A percentile compares a stretch with the other conserved stretches of the same genome.
phyloP scores from a whole-genome alignment of 345 rosid species.

The Melastoma malabathricum region DNA sequence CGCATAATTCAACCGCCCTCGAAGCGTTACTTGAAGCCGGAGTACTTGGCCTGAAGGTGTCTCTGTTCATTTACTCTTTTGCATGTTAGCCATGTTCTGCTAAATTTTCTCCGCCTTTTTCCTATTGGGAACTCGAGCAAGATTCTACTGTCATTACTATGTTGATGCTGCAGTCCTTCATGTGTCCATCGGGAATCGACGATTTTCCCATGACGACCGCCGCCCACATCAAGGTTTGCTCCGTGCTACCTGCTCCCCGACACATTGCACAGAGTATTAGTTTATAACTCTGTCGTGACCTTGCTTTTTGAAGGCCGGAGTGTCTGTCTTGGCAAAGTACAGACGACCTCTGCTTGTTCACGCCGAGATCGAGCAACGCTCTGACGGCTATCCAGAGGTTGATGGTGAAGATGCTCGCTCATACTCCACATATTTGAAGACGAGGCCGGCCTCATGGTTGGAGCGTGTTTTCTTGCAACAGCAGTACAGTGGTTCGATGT shows the following conservation, averaged over 20 bases:
- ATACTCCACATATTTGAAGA: conserved; percentile 67
- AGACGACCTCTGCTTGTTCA: conserved; percentile 85
- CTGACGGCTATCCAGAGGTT: conserved; percentile 16
- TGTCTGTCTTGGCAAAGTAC: conserved; percentile 66
- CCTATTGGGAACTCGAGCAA: neutral
- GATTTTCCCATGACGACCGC: conserved; percentile 94
- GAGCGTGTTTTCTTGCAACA: conserved; percentile 6
- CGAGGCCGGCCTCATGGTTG: conserved; percentile 77
- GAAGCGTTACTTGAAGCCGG: conserved; percentile 71
- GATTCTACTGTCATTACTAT: conserved; percentile 1
- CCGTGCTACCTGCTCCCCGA: neutral
- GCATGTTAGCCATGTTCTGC: neutral
- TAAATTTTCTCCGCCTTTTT: neutral
- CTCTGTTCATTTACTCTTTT: neutral
- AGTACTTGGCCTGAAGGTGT: conserved; percentile 91
- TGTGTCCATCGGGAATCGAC: conserved; percentile 95
- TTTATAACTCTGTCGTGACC: too few species aligned
- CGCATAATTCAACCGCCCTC: conserved; percentile 51
- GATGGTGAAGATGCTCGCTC: conserved; percentile 38
- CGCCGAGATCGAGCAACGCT: conserved; percentile 53
- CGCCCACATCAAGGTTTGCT: conserved; percentile 68
- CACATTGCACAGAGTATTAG: too few species aligned
- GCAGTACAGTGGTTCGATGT: too few species aligned
- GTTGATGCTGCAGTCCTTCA: conserved; percentile 55
- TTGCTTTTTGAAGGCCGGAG: conserved; percentile 49